Percentiles rank a stretch among this genome's conserved stretches.
Conservation (phyloP, 208 protist genomes). For the Leptomonas seymouri region DNA sequence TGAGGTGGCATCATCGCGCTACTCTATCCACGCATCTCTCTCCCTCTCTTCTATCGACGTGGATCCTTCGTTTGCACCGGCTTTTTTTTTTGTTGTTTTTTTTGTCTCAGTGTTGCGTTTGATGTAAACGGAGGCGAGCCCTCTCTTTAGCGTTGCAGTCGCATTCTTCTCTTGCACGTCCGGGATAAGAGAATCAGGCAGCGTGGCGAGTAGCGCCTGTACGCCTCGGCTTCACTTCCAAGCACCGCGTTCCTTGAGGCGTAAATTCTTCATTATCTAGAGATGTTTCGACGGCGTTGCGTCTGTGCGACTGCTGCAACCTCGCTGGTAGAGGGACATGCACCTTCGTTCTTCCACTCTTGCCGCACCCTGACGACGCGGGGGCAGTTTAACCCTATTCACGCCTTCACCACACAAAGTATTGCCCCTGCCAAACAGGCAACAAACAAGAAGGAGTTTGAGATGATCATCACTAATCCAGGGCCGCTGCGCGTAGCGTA, state of each 20-base stretch:
- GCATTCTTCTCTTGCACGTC: too few species aligned
- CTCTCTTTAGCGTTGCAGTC: too few species aligned
- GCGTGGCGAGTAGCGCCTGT: too few species aligned
- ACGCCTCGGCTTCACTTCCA: neutral
- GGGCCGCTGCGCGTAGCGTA: slow-evolving; percentile 81
- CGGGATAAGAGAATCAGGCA: too few species aligned
- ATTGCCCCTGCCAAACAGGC: slow-evolving; percentile 37
- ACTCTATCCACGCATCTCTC: too few species aligned
- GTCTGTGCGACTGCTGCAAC: neutral
- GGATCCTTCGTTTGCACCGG: too few species aligned
- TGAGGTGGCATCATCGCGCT: too few species aligned
- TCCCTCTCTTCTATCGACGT: too few species aligned
- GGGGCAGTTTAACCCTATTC: slow-evolving; percentile 87
- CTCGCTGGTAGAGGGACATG: neutral
- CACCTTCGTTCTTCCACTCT: neutral
- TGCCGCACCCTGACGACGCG: slow-evolving; percentile 59
- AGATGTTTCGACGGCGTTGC: slow-evolving; percentile 18
- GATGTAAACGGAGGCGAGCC: too few species aligned
- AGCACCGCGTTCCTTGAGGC: neutral
- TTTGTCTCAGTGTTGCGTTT: too few species aligned
- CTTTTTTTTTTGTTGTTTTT: too few species aligned
- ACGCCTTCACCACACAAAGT: slow-evolving; percentile 62
- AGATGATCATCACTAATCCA: slow-evolving; percentile 77
- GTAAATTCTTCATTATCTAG: neutral
- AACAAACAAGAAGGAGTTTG: slow-evolving; percentile 60